Base-by-base conservation (phyloP, 2,329 filamentous ascomycete species). In the Xylaria sp. region DNA sequence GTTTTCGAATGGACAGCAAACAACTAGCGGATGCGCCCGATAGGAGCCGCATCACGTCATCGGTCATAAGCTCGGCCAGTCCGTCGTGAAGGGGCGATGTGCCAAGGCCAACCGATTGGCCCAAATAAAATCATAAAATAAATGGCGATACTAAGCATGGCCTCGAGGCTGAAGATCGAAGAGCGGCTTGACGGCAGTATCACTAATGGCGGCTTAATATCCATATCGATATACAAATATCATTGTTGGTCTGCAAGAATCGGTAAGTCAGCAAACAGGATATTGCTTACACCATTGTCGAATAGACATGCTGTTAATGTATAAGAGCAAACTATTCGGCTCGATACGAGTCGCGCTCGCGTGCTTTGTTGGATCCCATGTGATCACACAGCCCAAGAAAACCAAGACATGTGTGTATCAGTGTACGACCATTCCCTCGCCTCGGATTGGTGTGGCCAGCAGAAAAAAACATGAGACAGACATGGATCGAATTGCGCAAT, bases 1-100 rank as follows among this genome's bases (percentile, higher is more conserved):
- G 80, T n/a, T n/a, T 5, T 73, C 81, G 12, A 74, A 80, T 70
- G 81, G 78, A n/a, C n/a, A n/a, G n/a, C n/a, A 0, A 79, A 82
- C 57, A 70, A 77, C 75, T 0, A 77, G 77, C 15, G 72, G 73
- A 60, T 80, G 80, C 60, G 77, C 76, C 2, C 78, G 81, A 64
- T 81, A 77, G 71, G 81, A 82, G 71, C 79, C 79, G 12, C 82
- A 78, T 64, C 79, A 82, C 66, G 73, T 82, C 19, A 82, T 82
- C 56, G 78, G 79, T 8, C 74, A 82, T 9, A 80, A 82, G 67
- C 74, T 82, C 2, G 79, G 80, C 4, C 71, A 80, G 17, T 79
- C 77, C 2, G 70, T 81, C 15, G 79, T 77, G 65, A 31, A 81
- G n/a, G n/a, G n/a, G n/a, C 80, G 67, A 79, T 80, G 78, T 77